A percentile compares a stretch with the other conserved stretches of the same genome.
phyloP scores from a whole-genome alignment of 306 rosid species.

The Begonia peltatifolia region DNA sequence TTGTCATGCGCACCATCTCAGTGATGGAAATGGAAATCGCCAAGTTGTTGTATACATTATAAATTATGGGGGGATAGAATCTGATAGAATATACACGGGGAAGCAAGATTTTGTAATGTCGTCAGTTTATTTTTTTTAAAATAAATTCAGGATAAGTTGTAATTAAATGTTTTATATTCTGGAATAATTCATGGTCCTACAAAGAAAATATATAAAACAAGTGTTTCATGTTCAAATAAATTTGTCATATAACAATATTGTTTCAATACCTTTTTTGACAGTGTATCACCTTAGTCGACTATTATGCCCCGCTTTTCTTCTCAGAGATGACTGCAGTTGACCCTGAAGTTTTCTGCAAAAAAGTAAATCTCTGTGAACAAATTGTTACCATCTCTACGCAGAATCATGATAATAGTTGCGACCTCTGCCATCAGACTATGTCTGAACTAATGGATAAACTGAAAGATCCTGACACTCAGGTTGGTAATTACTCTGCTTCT shows the following conservation, averaged over 20 bases:
- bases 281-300: slow-evolving; percentile 62
- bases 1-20: too few species aligned
- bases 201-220: not conserved
- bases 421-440: slow-evolving; percentile 42
- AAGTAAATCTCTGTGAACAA: slow-evolving; percentile 46
- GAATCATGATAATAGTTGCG: slow-evolving; percentile 48
- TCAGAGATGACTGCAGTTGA: slow-evolving; percentile 27
- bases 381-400: slow-evolving; percentile 25
- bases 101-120: too few species aligned
- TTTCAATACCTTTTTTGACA: slow-evolving; percentile 5
- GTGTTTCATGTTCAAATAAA: not conserved
- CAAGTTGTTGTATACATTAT: too few species aligned
- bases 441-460: slow-evolving; percentile 39
- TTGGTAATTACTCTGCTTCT: slow-evolving; percentile 5
- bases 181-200: not conserved
- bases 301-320: slow-evolving; percentile 69
- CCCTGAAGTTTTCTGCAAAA: slow-evolving; percentile 48
- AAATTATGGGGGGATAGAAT: too few species aligned
- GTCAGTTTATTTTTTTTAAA: too few species aligned
- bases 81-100: too few species aligned
- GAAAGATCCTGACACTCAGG: slow-evolving; percentile 65
- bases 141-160: too few species aligned
- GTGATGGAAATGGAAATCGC: too few species aligned
- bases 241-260: not conserved
- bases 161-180: too few species aligned